Percentiles rank a stretch among this genome's conserved stretches.
Conservation (phyloP, 1,284 basidiomycete species). For the Exobasidium cylindrosporum region DNA sequence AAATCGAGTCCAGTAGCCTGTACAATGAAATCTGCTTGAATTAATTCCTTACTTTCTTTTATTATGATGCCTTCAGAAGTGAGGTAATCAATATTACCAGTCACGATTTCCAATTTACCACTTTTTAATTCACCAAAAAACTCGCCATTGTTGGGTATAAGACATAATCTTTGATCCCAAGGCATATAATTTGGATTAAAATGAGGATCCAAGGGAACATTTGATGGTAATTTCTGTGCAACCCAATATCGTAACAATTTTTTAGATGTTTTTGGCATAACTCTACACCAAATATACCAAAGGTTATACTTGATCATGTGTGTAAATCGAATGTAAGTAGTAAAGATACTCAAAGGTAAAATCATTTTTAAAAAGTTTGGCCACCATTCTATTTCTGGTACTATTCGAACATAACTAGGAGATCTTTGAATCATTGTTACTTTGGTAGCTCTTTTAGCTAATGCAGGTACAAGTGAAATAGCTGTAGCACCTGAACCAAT, state of each 20-base stretch:
- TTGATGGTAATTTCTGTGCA: conserved; percentile 31
- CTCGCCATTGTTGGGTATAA: conserved; percentile 50
- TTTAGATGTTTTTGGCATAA: background rate
- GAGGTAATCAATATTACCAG: conserved; percentile 49
- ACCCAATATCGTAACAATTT: conserved; percentile 25
- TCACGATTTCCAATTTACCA: conserved; percentile 50
- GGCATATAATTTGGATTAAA: conserved; percentile 53
- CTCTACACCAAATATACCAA: conserved; percentile 29
- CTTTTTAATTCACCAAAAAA: conserved; percentile 45
- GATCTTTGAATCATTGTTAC: conserved; percentile 53
- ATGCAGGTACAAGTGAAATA: conserved; percentile 44
- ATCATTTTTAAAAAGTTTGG: conserved; percentile 19
- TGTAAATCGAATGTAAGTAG: too few species aligned
- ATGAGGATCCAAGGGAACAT: conserved; percentile 51
- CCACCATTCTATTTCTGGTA: conserved; percentile 39
- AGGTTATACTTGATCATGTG: conserved; percentile 40
- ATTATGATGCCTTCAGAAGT: conserved; percentile 40
- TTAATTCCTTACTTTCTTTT: conserved; percentile 37
- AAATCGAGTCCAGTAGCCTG: conserved; percentile 53
- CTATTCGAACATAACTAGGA: conserved; percentile 27
- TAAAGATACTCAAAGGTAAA: conserved; percentile 27
- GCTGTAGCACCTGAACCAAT: conserved; percentile 51
- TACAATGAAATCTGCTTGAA: conserved; percentile 53
- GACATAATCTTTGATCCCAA: conserved; percentile 54
- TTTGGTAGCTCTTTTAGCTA: conserved; percentile 30